Evolutionary conservation across 2,329 filamentous ascomycete species (phyloP).

Genomic region (Aspergillus niger): DNA sequence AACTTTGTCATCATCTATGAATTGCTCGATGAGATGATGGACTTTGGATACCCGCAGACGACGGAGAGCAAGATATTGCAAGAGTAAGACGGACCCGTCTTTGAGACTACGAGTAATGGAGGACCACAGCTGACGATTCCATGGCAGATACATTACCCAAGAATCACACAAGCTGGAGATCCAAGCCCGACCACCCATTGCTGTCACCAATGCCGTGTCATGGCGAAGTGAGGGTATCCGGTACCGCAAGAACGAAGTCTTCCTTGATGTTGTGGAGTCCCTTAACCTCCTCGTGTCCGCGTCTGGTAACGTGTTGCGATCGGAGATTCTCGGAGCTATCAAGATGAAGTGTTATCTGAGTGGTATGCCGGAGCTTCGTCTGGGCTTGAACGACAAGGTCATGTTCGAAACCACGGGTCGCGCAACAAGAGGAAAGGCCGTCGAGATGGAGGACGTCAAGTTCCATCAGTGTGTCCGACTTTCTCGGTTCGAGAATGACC

Average conservation of each 20-base stretch:
- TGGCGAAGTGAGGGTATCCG: slow-evolving; percentile 98
- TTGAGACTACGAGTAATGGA: neutral
- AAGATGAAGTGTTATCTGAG: slow-evolving; percentile 99
- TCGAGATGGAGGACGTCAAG: slow-evolving; percentile 99
- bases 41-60: slow-evolving; percentile 98
- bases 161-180: slow-evolving; percentile 98
- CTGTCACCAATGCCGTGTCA: slow-evolving; percentile 95
- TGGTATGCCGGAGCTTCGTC: slow-evolving; percentile 92
- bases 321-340: slow-evolving; percentile 92
- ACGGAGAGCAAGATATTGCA: slow-evolving; percentile 98
- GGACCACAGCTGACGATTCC: neutral
- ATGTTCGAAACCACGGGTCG: slow-evolving; percentile 99
- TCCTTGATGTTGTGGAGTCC: slow-evolving; percentile 94
- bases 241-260: slow-evolving; percentile 99
- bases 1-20: slow-evolving; percentile 99
- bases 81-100: slow-evolving; percentile 57
- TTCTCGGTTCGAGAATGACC: slow-evolving; percentile 95
- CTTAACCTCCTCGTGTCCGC: slow-evolving; percentile 93
- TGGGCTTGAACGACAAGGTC: slow-evolving; percentile 97
- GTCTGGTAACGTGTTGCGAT: slow-evolving; percentile 91
- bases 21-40: slow-evolving; percentile 99
- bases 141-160: slow-evolving; percentile 82
- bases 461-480: slow-evolving; percentile 98
- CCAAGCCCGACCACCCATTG: slow-evolving; percentile 92
- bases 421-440: slow-evolving; percentile 90